These are phyloP conservation scores for Nigrospora sphaerica DNA, from an alignment of 2,329 filamentous ascomycete genomes.

Conservation along the genomic window DNA sequence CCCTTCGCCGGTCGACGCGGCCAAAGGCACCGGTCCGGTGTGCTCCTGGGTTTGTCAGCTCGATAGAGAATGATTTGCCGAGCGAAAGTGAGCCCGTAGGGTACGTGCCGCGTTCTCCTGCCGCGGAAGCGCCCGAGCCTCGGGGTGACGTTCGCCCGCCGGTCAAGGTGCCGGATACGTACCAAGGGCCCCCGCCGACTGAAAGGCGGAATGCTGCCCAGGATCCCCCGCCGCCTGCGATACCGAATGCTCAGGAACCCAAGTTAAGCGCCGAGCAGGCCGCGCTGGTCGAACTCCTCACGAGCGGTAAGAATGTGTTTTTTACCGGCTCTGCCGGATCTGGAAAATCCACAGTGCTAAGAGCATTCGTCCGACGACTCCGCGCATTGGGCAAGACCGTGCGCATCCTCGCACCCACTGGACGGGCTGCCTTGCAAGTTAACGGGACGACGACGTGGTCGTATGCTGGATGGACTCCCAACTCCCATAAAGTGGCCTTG, in stretches of 20 bases:
- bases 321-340: slow-evolving; percentile 58
- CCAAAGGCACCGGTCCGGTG: too few relatives aligned
- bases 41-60: too few relatives aligned
- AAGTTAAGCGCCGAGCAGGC: slow-evolving; percentile 39
- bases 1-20: too few relatives aligned
- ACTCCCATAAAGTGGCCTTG: slow-evolving; percentile 33
- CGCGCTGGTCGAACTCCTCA: slow-evolving; percentile 41
- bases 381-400: slow-evolving; percentile 28
- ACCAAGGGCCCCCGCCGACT: too few relatives aligned
- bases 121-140: too few relatives aligned
- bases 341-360: slow-evolving; percentile 50
- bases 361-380: slow-evolving; percentile 35
- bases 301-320: slow-evolving; percentile 49
- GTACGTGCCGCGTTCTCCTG: too few relatives aligned
- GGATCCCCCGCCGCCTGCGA: not conserved
- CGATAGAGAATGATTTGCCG: too few relatives aligned
- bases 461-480: slow-evolving; percentile 49
- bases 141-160: too few relatives aligned
- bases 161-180: too few relatives aligned
- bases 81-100: too few relatives aligned
- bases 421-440: slow-evolving; percentile 49
- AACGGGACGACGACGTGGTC: slow-evolving; percentile 48
- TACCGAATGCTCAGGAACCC: slow-evolving; percentile 10
- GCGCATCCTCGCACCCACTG: slow-evolving; percentile 51
- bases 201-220: too few relatives aligned